Percentiles rank a stretch among this genome's conserved stretches.
phyloP scores from a whole-genome alignment of 352 stramenopile genomes.

The Phytophthora ramorum region DNA sequence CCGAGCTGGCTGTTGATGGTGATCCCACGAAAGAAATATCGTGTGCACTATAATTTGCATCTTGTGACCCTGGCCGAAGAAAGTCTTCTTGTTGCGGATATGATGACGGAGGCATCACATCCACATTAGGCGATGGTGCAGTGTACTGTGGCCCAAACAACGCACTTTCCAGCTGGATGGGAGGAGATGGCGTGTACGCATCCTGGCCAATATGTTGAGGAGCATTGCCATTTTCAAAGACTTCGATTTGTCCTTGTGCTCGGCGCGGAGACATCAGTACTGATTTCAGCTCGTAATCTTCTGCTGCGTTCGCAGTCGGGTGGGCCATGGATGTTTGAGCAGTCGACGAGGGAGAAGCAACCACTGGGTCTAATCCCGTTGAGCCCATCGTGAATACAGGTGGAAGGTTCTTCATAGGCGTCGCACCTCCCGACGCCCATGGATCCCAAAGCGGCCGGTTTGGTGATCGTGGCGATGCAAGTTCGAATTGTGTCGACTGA shows the following conservation, averaged over 20 bases:
- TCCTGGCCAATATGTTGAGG: neutral
- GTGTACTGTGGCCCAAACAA: constrained; percentile 7
- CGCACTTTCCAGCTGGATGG: neutral
- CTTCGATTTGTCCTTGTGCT: constrained; percentile 2
- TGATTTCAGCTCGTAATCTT: constrained; percentile 35
- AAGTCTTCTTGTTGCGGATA: constrained; percentile 7
- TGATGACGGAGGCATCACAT: constrained; percentile 6
- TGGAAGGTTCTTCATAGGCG: constrained; percentile 35
- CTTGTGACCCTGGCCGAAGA: neutral
- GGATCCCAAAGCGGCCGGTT: constrained; percentile 44
- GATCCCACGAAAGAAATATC: constrained; percentile 2
- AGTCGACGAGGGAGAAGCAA: neutral
- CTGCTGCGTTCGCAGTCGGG: neutral
- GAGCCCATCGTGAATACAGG: constrained; percentile 31
- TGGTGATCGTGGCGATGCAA: constrained; percentile 22
- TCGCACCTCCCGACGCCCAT: constrained; percentile 40
- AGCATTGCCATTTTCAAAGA: neutral
- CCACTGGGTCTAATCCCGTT: constrained; percentile 14
- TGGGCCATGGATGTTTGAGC: neutral
- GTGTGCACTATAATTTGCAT: constrained; percentile 1
- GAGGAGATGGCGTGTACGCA: neutral
- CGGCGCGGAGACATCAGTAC: constrained; percentile 29
- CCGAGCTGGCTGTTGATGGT: constrained; percentile 1
- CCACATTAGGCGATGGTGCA: constrained; percentile 14
- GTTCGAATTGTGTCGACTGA: constrained; percentile 8